phyloP scores from a whole-genome alignment of 495 filamentous ascomycete species.

The Aspergillus coremiiformis region DNA sequence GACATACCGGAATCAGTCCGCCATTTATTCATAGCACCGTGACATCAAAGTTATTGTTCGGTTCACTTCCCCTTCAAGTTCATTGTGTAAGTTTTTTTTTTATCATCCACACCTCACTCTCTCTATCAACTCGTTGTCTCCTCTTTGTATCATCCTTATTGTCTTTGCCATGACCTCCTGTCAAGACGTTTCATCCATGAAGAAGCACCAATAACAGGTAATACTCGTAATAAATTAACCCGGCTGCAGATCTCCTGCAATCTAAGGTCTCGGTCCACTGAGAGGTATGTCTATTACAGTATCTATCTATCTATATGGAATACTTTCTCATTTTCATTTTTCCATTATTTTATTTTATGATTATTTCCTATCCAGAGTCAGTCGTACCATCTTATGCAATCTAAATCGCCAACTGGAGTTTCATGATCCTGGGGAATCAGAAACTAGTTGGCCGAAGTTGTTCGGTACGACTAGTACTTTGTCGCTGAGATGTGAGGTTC shows the following conservation, averaged over 20 bases:
- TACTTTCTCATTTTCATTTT: too few species aligned
- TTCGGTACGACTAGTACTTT: background rate
- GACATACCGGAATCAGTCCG: too few species aligned
- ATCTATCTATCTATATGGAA: too few species aligned
- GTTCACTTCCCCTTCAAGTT: background rate
- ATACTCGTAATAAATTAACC: constrained; percentile 13
- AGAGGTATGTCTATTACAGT: constrained; percentile 21
- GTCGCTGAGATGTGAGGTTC: background rate
- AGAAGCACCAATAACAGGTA: constrained; percentile 20
- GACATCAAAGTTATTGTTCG: too few species aligned
- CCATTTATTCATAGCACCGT: too few species aligned
- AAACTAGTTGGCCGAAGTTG: background rate
- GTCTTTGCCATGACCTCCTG: background rate
- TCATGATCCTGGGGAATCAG: background rate
- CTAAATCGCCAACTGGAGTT: background rate
- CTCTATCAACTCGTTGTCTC: background rate
- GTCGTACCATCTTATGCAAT: background rate
- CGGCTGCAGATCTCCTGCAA: constrained; percentile 25
- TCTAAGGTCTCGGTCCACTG: constrained; percentile 19
- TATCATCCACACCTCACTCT: background rate
- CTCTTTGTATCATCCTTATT: background rate
- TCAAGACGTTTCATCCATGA: constrained; percentile 24
- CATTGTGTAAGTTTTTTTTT: background rate
- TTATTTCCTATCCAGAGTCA: background rate
- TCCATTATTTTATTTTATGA: constrained; percentile 6